Percentiles rank a stretch among this genome's conserved stretches.
Evolutionary conservation across 495 filamentous ascomycete genomes (phyloP).

Genomic region (Umbilicaria muhlenbergii): DNA sequence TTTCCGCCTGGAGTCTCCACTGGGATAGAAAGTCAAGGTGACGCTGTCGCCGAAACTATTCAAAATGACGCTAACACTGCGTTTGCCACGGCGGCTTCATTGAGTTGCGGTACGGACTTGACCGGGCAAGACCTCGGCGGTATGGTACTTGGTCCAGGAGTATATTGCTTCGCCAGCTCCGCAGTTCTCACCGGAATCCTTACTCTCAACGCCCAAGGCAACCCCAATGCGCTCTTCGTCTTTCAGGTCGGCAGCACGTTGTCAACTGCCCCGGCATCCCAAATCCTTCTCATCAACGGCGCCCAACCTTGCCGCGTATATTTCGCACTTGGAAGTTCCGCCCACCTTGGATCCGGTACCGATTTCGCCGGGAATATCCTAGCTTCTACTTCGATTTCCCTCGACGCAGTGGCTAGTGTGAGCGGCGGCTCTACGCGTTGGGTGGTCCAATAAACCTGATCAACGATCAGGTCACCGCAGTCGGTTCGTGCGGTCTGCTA

Average conservation of each 20-base stretch:
- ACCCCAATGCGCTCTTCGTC: conserved; percentile 1
- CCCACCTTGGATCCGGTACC: background rate
- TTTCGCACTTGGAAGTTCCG: conserved; percentile 1
- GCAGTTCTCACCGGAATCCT: background rate
- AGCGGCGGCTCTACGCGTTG: background rate
- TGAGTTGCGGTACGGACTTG: too few species aligned
- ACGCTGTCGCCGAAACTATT: background rate
- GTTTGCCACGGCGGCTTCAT: too few species aligned
- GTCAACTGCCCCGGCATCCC: background rate
- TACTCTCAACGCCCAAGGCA: conserved; percentile 1
- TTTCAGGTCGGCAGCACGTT: conserved; percentile 2
- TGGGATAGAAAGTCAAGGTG: background rate
- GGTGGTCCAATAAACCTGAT: conserved; percentile 3
- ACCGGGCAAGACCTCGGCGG: too few species aligned
- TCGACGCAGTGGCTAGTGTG: background rate
- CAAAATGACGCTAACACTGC: too few species aligned
- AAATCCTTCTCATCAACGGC: background rate
- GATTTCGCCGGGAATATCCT: background rate
- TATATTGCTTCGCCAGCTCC: background rate
- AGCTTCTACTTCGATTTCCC: background rate
- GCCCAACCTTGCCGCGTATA: conserved; percentile 3
- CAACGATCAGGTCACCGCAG: background rate
- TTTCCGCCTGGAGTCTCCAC: background rate
- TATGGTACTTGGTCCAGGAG: background rate
- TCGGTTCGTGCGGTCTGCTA: background rate